Evolutionary conservation across 2,329 filamentous ascomycete species (phyloP).

Genomic region (Pseudogymnoascus sp.): DNA sequence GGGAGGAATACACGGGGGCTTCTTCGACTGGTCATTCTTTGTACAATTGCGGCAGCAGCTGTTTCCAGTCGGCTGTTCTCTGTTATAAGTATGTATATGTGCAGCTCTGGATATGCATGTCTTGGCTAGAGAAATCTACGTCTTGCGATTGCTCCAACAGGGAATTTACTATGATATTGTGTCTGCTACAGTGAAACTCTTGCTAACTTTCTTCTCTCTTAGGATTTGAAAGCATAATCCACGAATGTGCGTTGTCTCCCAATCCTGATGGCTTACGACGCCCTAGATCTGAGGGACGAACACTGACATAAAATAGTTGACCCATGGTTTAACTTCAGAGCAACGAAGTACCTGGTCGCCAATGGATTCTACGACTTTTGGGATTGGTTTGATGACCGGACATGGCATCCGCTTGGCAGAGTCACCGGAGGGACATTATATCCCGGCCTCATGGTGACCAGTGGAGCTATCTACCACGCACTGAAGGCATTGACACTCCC

Average conservation of each 20-base stretch:
- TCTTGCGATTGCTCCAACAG: neutral
- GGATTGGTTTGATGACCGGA: constrained; percentile 99
- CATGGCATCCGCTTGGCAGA: constrained; percentile 97
- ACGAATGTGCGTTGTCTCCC: constrained; percentile 71
- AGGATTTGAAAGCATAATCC: constrained; percentile 98
- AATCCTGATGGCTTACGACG: neutral
- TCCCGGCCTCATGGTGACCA: constrained; percentile 97
- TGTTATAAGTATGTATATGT: constrained; percentile 71
- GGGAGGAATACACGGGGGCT: constrained; percentile 75
- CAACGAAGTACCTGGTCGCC: constrained; percentile 92
- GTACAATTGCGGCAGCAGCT: constrained; percentile 82
- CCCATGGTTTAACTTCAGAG: constrained; percentile 99
- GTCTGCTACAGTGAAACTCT: constrained; percentile 10
- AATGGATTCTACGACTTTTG: constrained; percentile 98
- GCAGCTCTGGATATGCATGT: constrained; percentile 11
- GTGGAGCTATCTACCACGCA: constrained; percentile 89
- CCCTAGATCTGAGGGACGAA: constrained; percentile 19
- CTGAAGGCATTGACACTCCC: constrained; percentile 83
- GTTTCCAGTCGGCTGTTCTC: constrained; percentile 93
- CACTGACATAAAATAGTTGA: constrained; percentile 59
- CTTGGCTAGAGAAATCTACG: constrained; percentile 6
- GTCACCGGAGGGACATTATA: constrained; percentile 99
- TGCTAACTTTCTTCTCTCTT: constrained; percentile 26
- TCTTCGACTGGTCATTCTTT: constrained; percentile 81
- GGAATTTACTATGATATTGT: neutral